Evolutionary conservation across 78 protist genomes (phyloP).

Genomic region (slime mould (Dictyostelium discoideum)): dicty_2.7 NC_007088.5:5591001-5591500

Average conservation of each 20-base stretch:
- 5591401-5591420: background rate
- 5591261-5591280: background rate
- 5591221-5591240: background rate
- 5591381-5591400: background rate
- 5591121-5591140: background rate
- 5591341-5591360: background rate
- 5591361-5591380: background rate
- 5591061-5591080: background rate
- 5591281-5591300: background rate
- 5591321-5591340: background rate
- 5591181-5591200: background rate
- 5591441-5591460: background rate
- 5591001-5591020: background rate
- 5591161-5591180: background rate
- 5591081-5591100: background rate
- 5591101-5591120: background rate
- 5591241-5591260: background rate
- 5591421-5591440: conserved; percentile 42
- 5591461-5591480: background rate
- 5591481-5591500: background rate
- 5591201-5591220: background rate
- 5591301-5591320: background rate
- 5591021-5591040: background rate
- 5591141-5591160: background rate
- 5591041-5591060: background rate